A percentile compares a stretch with the other conserved stretches of the same genome.
Evolutionary conservation across 805 yeast genomes (phyloP).

Genomic region (Cyberlindnera galapagoensis): DNA sequence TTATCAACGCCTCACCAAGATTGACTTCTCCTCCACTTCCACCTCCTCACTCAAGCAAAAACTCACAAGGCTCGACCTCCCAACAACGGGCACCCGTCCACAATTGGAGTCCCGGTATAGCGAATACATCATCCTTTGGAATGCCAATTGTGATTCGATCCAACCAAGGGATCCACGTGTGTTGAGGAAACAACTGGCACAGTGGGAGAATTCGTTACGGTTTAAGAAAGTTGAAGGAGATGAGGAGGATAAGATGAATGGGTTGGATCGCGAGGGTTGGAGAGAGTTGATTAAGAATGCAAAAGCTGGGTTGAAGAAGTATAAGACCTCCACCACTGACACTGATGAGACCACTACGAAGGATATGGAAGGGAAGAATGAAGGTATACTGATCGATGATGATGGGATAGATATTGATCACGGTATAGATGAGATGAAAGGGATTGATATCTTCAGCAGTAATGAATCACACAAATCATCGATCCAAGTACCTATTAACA

Average conservation of each 20-base stretch:
- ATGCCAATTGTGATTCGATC: conserved; percentile 71
- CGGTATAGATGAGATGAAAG: neutral
- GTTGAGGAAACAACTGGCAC: conserved; percentile 47
- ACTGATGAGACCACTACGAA: neutral
- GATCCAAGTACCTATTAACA: too few relatives aligned
- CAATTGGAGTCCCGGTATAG: conserved; percentile 66
- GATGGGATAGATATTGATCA: too few relatives aligned
- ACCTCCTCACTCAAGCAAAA: conserved; percentile 57
- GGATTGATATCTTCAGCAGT: conserved; percentile 1
- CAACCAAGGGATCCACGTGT: conserved; percentile 54
- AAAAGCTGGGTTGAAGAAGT: conserved; percentile 1
- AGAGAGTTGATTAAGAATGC: conserved; percentile 13
- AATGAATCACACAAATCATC: conserved; percentile 1
- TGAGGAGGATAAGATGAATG: conserved; percentile 6
- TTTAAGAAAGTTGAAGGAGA: too few relatives aligned
- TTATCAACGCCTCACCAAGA: conserved; percentile 46
- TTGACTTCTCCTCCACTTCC: conserved; percentile 56
- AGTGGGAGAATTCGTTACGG: conserved; percentile 53
- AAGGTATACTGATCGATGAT: neutral
- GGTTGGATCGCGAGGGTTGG: conserved; percentile 19
- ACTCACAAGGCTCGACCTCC: conserved; percentile 45
- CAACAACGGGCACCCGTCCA: conserved; percentile 55
- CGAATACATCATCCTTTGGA: conserved; percentile 72
- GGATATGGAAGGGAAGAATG: neutral
- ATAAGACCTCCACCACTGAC: too few relatives aligned